Evolutionary conservation across 345 rosid genomes (phyloP).

Genomic region (Eutrema yunnanense): DNA sequence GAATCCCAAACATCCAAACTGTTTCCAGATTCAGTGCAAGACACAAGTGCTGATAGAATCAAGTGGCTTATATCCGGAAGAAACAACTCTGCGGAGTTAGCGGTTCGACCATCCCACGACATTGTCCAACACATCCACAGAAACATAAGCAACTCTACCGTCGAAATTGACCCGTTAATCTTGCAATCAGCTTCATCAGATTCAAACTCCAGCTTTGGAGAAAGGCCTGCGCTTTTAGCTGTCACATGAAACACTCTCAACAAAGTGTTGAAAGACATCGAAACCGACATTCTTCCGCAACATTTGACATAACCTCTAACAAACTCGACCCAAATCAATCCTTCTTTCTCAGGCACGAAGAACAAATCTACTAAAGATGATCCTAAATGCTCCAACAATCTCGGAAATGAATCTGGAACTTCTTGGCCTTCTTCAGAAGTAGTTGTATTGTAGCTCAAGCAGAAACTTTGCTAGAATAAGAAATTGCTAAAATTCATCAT

Average conservation of each 20-base stretch:
- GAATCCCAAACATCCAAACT: conserved; percentile 55
- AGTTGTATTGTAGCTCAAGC: conserved; percentile 34
- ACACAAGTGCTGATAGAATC: conserved; percentile 54
- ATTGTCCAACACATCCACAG: conserved; percentile 74
- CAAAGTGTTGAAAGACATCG: conserved; percentile 42
- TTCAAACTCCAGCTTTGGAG: conserved; percentile 58
- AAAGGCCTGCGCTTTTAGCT: conserved; percentile 36
- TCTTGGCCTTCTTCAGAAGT: conserved; percentile 34
- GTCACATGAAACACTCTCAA: conserved; percentile 45
- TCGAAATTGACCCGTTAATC: conserved; percentile 47
- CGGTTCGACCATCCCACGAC: conserved; percentile 48
- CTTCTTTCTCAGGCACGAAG: conserved; percentile 48
- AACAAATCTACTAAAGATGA: conserved; percentile 57
- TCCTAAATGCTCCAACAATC: conserved; percentile 55
- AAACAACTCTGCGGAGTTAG: conserved; percentile 19
- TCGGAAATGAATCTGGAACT: conserved; percentile 39
- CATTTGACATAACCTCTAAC: conserved; percentile 68
- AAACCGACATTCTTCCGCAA: conserved; percentile 72
- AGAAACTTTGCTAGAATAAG: conserved; percentile 56
- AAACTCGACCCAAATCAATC: conserved; percentile 65
- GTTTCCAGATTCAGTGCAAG: conserved; percentile 47
- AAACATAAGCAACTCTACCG: conserved; percentile 47
- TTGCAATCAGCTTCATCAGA: conserved; percentile 57
- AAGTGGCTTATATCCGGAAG: conserved; percentile 64
- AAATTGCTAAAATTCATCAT: background rate